Evolutionary conservation across 805 yeast species (phyloP).

Genomic region (Zygoascus tannicola): DNA sequence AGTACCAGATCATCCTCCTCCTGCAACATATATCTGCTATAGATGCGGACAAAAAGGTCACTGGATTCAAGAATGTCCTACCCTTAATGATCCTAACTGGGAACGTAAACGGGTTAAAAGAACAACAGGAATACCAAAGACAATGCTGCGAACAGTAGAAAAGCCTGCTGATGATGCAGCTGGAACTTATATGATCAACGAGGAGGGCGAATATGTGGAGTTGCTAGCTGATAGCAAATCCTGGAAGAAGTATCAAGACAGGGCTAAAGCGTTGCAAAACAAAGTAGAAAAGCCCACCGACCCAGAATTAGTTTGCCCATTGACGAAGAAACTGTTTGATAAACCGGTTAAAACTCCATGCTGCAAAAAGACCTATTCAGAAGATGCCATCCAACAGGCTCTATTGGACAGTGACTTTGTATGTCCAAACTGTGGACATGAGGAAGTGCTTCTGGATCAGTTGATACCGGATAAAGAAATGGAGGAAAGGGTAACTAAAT

Average conservation of each 20-base stretch:
- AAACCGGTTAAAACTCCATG: conserved; percentile 81
- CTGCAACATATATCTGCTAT: conserved; percentile 93
- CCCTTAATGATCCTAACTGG: conserved; percentile 83
- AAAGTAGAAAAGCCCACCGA: conserved; percentile 46
- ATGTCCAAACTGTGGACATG: conserved; percentile 77
- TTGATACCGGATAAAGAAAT: conserved; percentile 54
- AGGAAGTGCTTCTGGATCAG: conserved; percentile 69
- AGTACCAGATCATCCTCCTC: conserved; percentile 65
- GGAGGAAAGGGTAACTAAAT: conserved; percentile 45
- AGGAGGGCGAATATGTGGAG: conserved; percentile 89
- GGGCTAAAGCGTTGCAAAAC: conserved; percentile 33
- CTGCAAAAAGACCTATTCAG: conserved; percentile 51
- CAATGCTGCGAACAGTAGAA: conserved; percentile 77
- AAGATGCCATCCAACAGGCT: conserved; percentile 51
- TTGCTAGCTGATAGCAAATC: conserved; percentile 92
- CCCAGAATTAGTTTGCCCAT: conserved; percentile 59
- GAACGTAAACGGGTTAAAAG: conserved; percentile 86
- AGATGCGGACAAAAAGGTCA: conserved; percentile 94
- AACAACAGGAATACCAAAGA: conserved; percentile 96
- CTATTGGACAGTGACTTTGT: conserved; percentile 76
- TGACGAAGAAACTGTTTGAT: conserved; percentile 50
- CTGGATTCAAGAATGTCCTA: conserved; percentile 94
- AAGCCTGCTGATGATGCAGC: conserved; percentile 59
- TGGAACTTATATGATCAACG: conserved; percentile 70
- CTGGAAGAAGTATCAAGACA: conserved; percentile 80